phyloP scores from a whole-genome alignment of 2,329 filamentous ascomycete species.

The Fusarium equiseti region DNA sequence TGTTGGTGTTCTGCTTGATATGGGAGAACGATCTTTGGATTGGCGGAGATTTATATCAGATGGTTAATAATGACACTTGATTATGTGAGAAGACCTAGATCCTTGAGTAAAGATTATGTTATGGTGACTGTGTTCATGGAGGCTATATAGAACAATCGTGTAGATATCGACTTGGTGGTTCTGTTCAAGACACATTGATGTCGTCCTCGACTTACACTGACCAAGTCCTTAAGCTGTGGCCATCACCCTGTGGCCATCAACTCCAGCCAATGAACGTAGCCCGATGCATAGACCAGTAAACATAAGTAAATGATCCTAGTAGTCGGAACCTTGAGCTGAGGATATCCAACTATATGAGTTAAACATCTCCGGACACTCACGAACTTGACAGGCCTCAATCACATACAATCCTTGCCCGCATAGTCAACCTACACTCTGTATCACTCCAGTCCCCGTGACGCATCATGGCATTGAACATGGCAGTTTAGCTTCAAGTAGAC shows the following conservation, averaged over 20 bases:
- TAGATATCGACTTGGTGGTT: not conserved
- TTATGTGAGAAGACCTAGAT: not conserved
- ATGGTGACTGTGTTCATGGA: not conserved
- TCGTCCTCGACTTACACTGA: not conserved
- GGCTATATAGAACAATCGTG: not conserved
- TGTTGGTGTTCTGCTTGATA: not conserved
- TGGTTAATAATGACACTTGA: not conserved
- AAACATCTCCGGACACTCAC: not conserved
- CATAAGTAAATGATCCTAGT: fast-evolving
- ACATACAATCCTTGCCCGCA: conserved; percentile 4
- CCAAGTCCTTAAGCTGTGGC: not conserved
- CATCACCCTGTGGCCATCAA: too few species aligned
- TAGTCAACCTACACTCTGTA: conserved; percentile 2
- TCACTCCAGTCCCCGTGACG: not conserved
- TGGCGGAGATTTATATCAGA: not conserved
- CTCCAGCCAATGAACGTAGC: too few species aligned
- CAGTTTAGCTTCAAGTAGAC: not conserved
- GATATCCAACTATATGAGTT: not conserved
- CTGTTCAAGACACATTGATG: not conserved
- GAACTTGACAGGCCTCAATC: conserved; percentile 5
- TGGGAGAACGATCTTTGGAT: not conserved
- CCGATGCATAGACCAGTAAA: not conserved
- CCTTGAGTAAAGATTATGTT: not conserved
- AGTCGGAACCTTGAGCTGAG: not conserved
- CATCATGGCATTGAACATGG: not conserved